Conservation (phyloP, 2,329 filamentous ascomycete genomes). For the Beauveria brongniartii region DNA sequence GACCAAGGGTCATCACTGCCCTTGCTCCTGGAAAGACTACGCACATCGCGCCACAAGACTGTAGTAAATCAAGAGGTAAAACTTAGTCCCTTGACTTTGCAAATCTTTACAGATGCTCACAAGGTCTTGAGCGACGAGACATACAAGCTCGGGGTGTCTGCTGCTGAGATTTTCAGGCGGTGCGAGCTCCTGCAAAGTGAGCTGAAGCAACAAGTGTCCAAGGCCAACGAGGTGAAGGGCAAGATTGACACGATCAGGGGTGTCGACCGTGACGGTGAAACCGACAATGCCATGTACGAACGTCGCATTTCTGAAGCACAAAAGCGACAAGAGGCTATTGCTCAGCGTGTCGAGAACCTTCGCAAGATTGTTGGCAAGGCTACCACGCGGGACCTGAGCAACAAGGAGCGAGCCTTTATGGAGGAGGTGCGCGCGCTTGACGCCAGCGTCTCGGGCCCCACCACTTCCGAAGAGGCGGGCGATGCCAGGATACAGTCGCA, state of each 20-base stretch:
- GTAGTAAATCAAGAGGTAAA: constrained; percentile 59
- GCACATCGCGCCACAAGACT: constrained; percentile 52
- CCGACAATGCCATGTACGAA: constrained; percentile 50
- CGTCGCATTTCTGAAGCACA: constrained; percentile 47
- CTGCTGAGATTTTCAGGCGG: constrained; percentile 63
- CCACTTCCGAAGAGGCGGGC: constrained; percentile 21
- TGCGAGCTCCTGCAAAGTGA: constrained; percentile 62
- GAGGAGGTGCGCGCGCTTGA: constrained; percentile 48
- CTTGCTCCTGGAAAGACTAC: constrained; percentile 45
- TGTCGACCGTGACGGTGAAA: constrained; percentile 38
- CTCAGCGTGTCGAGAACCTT: constrained; percentile 52
- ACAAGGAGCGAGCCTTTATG: constrained; percentile 37
- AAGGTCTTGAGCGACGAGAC: constrained; percentile 64
- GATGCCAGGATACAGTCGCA: constrained; percentile 33
- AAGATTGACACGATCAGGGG: constrained; percentile 57
- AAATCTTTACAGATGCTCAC: constrained; percentile 65
- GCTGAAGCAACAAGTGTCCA: constrained; percentile 57
- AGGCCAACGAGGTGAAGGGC: constrained; percentile 56
- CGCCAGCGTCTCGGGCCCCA: constrained; percentile 33
- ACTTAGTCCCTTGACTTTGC: constrained; percentile 61
- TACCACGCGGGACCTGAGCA: constrained; percentile 33
- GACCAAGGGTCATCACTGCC: constrained; percentile 49
- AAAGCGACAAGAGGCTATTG: constrained; percentile 48
- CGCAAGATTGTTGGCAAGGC: constrained; percentile 34
- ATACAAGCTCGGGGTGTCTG: constrained; percentile 57